These are phyloP conservation scores for Hortaea sp. DNA, from an alignment of 2,329 filamentous ascomycete genomes.

Conservation along the genomic window DNA sequence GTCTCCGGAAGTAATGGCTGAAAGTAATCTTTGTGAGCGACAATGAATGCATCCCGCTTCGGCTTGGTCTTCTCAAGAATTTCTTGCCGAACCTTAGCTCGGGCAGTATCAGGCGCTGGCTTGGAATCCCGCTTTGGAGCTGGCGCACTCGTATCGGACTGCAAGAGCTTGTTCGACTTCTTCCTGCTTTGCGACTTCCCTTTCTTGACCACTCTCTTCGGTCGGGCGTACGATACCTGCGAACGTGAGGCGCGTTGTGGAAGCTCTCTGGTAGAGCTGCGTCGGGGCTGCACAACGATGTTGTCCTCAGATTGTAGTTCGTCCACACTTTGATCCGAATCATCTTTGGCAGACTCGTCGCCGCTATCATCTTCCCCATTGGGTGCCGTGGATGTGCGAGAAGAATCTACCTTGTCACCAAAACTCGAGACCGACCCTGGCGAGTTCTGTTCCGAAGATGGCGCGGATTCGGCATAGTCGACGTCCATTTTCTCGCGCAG, in stretches of 20 bases:
- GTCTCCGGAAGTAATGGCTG: slow-evolving; percentile 35
- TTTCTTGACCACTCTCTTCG: slow-evolving; percentile 5
- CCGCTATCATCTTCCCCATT: slow-evolving; percentile 9
- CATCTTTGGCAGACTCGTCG: slow-evolving; percentile 11
- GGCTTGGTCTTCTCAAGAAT: slow-evolving; percentile 33
- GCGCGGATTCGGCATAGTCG: slow-evolving; percentile 15
- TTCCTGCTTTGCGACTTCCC: slow-evolving; percentile 4
- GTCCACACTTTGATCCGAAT: slow-evolving; percentile 47
- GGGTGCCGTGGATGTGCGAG: slow-evolving; percentile 4
- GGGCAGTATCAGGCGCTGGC: slow-evolving; percentile 25
- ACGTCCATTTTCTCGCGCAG: slow-evolving; percentile 6
- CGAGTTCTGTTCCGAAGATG: slow-evolving; percentile 6
- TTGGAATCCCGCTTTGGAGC: neutral
- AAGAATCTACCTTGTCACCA: slow-evolving; percentile 4
- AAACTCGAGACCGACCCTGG: slow-evolving; percentile 7
- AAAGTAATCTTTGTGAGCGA: slow-evolving; percentile 37
- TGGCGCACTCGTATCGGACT: slow-evolving; percentile 4
- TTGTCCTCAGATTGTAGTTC: slow-evolving; percentile 50
- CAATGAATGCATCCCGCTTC: slow-evolving; percentile 37
- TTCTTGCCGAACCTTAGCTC: slow-evolving; percentile 30
- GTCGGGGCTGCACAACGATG: slow-evolving; percentile 12
- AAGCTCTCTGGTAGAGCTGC: slow-evolving; percentile 10
- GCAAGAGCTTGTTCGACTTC: slow-evolving; percentile 5
- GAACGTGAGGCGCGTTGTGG: slow-evolving; percentile 17
- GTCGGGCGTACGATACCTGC: slow-evolving; percentile 14